These are phyloP conservation scores for Avena eriantha DNA, from an alignment of 176 grass and related monocot species.

Conservation along the genomic window DNA sequence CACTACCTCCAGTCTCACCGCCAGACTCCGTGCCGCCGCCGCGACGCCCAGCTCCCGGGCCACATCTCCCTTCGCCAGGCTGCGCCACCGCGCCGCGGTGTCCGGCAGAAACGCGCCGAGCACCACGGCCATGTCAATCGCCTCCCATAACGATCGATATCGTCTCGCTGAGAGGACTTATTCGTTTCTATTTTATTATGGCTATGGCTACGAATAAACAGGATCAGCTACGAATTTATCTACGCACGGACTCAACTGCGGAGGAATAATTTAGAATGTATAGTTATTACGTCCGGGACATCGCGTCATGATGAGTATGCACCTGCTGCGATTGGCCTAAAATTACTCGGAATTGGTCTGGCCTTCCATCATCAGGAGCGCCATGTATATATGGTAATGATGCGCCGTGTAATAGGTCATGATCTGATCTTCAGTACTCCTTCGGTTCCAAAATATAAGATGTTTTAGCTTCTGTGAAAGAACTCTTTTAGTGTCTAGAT, in stretches of 20 bases:
- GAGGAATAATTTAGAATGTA: conserved; percentile 18
- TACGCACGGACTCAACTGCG: background rate
- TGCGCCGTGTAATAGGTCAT: background rate
- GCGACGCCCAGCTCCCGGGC: conserved; percentile 45
- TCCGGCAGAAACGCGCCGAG: conserved; percentile 59
- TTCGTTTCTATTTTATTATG: background rate
- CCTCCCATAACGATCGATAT: background rate
- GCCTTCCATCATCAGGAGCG: background rate
- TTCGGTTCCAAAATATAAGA: too few relatives aligned
- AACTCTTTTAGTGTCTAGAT: too few relatives aligned
- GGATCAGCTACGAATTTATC: background rate
- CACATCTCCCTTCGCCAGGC: conserved; percentile 29
- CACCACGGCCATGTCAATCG: conserved; percentile 54
- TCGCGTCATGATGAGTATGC: conserved; percentile 25
- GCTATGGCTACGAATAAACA: background rate
- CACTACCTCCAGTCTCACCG: conserved; percentile 43
- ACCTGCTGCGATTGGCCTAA: background rate
- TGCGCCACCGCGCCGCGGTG: conserved; percentile 48
- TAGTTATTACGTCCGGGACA: conserved; percentile 13
- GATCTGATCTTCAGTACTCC: too few relatives aligned
- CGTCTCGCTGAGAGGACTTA: background rate
- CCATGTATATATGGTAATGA: conserved; percentile 9
- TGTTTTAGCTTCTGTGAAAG: too few relatives aligned
- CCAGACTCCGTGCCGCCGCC: conserved; percentile 41
- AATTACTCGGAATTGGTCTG: background rate